Conservation (phyloP, 202 grass and related monocot genomes). For the Saccharum hybrid region DNA sequence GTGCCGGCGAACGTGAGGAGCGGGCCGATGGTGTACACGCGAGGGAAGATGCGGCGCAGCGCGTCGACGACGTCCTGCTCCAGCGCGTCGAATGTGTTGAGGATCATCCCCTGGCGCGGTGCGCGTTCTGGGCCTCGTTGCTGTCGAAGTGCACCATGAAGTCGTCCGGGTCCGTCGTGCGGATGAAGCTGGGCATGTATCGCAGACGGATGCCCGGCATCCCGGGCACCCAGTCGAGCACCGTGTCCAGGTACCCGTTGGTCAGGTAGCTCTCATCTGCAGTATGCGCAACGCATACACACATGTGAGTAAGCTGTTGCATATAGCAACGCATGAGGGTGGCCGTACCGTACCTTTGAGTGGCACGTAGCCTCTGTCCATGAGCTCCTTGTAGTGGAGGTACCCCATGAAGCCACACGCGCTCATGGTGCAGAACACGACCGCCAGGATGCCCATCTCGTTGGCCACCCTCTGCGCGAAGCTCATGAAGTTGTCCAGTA, state of each 20-base stretch:
- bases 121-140: conserved; percentile 60
- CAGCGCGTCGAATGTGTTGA: conserved; percentile 71
- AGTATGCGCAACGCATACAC: neutral
- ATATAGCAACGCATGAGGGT: neutral
- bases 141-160: conserved; percentile 61
- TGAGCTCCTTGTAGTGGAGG: conserved; percentile 58
- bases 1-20: conserved; percentile 38
- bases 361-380: conserved; percentile 58
- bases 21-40: conserved; percentile 59
- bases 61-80: conserved; percentile 55
- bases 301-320: neutral
- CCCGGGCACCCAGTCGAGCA: conserved; percentile 66
- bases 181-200: conserved; percentile 65
- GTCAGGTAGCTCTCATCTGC: conserved; percentile 59
- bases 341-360: conserved; percentile 49
- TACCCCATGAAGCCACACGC: conserved; percentile 67
- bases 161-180: conserved; percentile 60
- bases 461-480: conserved; percentile 63
- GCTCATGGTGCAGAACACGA: conserved; percentile 72
- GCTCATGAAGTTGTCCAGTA: conserved; percentile 66
- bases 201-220: conserved; percentile 52
- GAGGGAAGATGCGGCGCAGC: conserved; percentile 52
- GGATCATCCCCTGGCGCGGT: conserved; percentile 58
- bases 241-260: conserved; percentile 72
- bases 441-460: conserved; percentile 47